Percentiles rank a stretch among this genome's conserved stretches.
Conservation (phyloP, 257 asterid genomes). For the Parsonsia alboflavescens region DNA sequence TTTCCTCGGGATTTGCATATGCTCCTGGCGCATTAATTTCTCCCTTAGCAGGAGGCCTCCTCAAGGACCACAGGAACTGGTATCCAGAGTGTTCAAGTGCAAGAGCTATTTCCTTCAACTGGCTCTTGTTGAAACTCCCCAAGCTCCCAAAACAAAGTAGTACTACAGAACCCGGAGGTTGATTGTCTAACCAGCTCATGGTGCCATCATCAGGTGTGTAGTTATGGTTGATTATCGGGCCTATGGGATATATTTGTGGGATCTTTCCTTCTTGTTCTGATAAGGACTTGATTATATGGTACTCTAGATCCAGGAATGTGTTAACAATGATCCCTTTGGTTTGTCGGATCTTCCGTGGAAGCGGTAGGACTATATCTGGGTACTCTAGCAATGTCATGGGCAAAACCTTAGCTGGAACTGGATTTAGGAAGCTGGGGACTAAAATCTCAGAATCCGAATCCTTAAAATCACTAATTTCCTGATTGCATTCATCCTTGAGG, state of each 20-base stretch:
- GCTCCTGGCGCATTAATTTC: slow-evolving; percentile 4
- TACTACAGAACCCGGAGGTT: slow-evolving; percentile 23
- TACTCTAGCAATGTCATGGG: slow-evolving; percentile 18
- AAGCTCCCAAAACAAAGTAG: slow-evolving; percentile 27
- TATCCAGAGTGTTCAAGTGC: slow-evolving; percentile 22
- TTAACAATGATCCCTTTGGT: slow-evolving; percentile 25
- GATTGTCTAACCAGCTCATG: slow-evolving; percentile 21
- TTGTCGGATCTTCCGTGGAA: slow-evolving; percentile 14
- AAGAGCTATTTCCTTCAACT: slow-evolving; percentile 22
- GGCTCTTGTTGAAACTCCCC: slow-evolving; percentile 21
- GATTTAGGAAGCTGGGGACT: slow-evolving; percentile 14
- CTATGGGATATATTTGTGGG: slow-evolving; percentile 24
- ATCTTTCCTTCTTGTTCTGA: slow-evolving; percentile 1
- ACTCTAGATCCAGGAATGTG: slow-evolving; percentile 27
- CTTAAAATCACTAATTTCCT: slow-evolving; percentile 17
- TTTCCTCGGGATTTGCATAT: slow-evolving; percentile 17
- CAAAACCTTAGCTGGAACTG: slow-evolving; percentile 23
- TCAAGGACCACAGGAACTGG: slow-evolving; percentile 24
- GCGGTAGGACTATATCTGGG: neutral
- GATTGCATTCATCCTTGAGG: slow-evolving; percentile 15
- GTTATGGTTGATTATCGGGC: slow-evolving; percentile 21
- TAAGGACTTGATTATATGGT: slow-evolving; percentile 5
- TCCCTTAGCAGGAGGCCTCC: slow-evolving; percentile 14
- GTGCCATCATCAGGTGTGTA: slow-evolving; percentile 7
- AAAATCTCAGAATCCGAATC: slow-evolving; percentile 15